phyloP scores from a whole-genome alignment of 73 alveolate genomes.

The Paramecium sexaurelia region DNA sequence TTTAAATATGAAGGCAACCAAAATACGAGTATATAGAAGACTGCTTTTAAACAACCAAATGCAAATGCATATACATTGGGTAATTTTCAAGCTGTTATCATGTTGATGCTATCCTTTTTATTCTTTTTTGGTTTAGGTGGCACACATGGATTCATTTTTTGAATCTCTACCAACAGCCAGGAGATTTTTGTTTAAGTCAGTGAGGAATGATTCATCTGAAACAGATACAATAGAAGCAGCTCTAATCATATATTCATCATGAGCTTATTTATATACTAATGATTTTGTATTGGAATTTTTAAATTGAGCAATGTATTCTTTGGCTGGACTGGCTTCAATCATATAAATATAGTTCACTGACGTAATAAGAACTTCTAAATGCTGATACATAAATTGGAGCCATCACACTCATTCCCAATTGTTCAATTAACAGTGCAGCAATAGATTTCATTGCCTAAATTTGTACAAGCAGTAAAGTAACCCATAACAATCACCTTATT shows the following conservation, averaged over 20 bases:
- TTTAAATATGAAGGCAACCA: constrained; percentile 51
- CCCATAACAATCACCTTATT: constrained; percentile 35
- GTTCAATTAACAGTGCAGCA: constrained; percentile 6
- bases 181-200: neutral
- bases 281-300: constrained; percentile 22
- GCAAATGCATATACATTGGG: constrained; percentile 58
- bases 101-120: neutral
- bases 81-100: constrained; percentile 58
- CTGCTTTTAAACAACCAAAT: constrained; percentile 52
- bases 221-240: neutral
- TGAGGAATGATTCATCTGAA: neutral
- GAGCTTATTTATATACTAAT: constrained; percentile 18
- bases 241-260: constrained; percentile 20
- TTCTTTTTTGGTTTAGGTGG: neutral
- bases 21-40: constrained; percentile 25
- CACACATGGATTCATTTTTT: neutral
- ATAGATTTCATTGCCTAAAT: constrained; percentile 29
- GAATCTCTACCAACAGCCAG: neutral
- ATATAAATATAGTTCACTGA: neutral
- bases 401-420: constrained; percentile 12
- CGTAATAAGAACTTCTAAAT: neutral
- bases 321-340: neutral
- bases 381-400: constrained; percentile 33
- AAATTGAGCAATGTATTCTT: constrained; percentile 15
- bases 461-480: constrained; percentile 36